Conservation (phyloP, 2,329 filamentous ascomycete genomes). For the Falciphora oryzae region DNA sequence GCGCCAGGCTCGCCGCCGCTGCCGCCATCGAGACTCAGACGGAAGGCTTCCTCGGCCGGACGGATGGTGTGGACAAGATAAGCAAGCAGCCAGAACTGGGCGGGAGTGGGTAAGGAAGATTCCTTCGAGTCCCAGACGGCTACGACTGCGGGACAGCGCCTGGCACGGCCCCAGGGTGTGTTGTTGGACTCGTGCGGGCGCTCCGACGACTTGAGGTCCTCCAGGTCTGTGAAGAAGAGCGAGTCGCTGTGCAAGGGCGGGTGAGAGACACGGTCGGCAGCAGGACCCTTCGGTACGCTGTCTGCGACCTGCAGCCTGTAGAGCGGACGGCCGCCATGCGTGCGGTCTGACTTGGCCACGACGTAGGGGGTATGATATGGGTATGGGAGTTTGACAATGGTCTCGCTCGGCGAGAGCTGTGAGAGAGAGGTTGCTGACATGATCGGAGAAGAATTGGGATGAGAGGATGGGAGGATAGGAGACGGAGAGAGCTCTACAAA, state of each 20-base stretch:
- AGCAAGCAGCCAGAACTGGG: constrained; percentile 46
- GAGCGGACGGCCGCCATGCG: constrained; percentile 8
- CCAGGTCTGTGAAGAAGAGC: constrained; percentile 26
- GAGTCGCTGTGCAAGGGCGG: constrained; percentile 21
- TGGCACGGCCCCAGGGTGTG: constrained; percentile 50
- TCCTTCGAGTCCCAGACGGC: constrained; percentile 36
- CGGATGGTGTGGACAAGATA: constrained; percentile 48
- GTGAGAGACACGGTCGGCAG: constrained; percentile 10
- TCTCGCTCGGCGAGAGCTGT: constrained; percentile 11
- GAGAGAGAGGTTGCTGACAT: constrained; percentile 8
- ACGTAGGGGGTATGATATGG: constrained; percentile 25
- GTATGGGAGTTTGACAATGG: constrained; percentile 25
- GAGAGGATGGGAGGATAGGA: background rate
- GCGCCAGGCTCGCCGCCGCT: background rate
- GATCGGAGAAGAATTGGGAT: background rate
- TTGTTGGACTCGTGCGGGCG: constrained; percentile 43
- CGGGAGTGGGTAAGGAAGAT: constrained; percentile 35
- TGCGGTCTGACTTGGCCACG: constrained; percentile 14
- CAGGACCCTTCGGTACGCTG: constrained; percentile 11
- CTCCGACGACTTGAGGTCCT: constrained; percentile 25
- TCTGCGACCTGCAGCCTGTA: constrained; percentile 16
- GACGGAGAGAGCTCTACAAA: background rate
- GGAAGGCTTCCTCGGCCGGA: constrained; percentile 41
- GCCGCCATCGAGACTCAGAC: constrained; percentile 37
- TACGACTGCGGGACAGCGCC: constrained; percentile 42